A percentile compares a stretch with the other conserved stretches of the same genome.
These are phyloP conservation scores for Cryptococcus depauperatus DNA, from an alignment of 1,284 basidiomycete genomes.

Conservation along the genomic window DNA sequence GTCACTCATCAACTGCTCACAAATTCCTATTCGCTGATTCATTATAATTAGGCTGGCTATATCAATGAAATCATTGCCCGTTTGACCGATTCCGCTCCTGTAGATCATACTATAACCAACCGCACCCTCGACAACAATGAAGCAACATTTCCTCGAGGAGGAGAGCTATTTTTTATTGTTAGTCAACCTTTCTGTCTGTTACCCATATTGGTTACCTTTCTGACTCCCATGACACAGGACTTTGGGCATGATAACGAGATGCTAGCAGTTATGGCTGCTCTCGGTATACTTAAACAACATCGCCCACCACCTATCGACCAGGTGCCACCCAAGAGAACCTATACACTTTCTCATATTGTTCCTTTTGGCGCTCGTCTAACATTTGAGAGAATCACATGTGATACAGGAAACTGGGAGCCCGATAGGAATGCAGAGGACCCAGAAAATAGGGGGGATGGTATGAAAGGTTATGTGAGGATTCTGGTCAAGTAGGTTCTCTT, in stretches of 20 bases:
- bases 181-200: slow-evolving; percentile 7
- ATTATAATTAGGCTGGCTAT: slow-evolving; percentile 54
- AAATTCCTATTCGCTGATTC: neutral
- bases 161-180: slow-evolving; percentile 36
- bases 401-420: slow-evolving; percentile 28
- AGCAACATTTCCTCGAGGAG: slow-evolving; percentile 57
- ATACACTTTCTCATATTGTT: slow-evolving; percentile 26
- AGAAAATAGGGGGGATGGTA: slow-evolving; percentile 14
- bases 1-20: too few relatives aligned
- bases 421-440: slow-evolving; percentile 12
- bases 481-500: slow-evolving; percentile 36
- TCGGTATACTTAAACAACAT: slow-evolving; percentile 56
- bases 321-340: slow-evolving; percentile 25
- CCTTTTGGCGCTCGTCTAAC: slow-evolving; percentile 36
- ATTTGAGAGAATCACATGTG: slow-evolving; percentile 35
- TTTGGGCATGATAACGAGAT: slow-evolving; percentile 77
- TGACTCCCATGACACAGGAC: slow-evolving; percentile 44
- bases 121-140: slow-evolving; percentile 61
- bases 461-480: slow-evolving; percentile 33
- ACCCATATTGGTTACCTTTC: neutral
- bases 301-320: slow-evolving; percentile 14
- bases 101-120: slow-evolving; percentile 68
- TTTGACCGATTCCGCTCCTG: slow-evolving; percentile 55
- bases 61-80: slow-evolving; percentile 75
- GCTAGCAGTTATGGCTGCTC: slow-evolving; percentile 63